phyloP scores from a whole-genome alignment of 768 basidiomycete genomes.

The Tulasnella calospora region DNA sequence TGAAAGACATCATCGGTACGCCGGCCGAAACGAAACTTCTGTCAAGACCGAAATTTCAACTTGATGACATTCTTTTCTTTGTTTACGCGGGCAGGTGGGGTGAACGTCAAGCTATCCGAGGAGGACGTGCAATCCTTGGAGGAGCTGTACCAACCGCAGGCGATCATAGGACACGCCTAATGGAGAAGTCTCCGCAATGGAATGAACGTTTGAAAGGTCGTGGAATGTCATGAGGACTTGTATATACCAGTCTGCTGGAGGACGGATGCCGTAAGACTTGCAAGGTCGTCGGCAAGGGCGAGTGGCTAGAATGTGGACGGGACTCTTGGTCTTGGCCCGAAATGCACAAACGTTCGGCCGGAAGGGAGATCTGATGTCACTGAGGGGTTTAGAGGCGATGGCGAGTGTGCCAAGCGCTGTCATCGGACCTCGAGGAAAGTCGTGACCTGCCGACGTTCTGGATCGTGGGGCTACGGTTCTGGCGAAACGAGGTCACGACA shows the following conservation, averaged over 20 bases:
- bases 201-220: not conserved
- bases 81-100: not conserved
- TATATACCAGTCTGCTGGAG: slow-evolving; percentile 1
- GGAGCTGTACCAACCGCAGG: slow-evolving; percentile 20
- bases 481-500: slow-evolving; percentile 1
- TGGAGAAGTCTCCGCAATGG: not conserved
- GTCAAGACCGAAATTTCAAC: not conserved
- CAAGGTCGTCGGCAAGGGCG: not conserved
- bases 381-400: not conserved
- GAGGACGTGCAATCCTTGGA: slow-evolving; percentile 20
- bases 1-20: slow-evolving; percentile 12
- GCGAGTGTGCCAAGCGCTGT: not conserved
- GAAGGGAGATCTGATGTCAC: not conserved
- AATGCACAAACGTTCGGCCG: slow-evolving; percentile 1
- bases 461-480: not conserved
- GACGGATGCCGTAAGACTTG: not conserved
- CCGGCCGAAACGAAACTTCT: not conserved
- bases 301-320: not conserved
- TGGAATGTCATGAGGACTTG: slow-evolving; percentile 4
- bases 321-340: not conserved
- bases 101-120: slow-evolving; percentile 7
- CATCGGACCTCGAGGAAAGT: not conserved
- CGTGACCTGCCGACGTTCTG: slow-evolving; percentile 7
- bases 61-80: not conserved
- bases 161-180: slow-evolving; percentile 20